Percentiles rank a stretch among this genome's conserved stretches.
Conservation (phyloP, 1,139 yeast species). For the Pneumocystis sp. region DNA sequence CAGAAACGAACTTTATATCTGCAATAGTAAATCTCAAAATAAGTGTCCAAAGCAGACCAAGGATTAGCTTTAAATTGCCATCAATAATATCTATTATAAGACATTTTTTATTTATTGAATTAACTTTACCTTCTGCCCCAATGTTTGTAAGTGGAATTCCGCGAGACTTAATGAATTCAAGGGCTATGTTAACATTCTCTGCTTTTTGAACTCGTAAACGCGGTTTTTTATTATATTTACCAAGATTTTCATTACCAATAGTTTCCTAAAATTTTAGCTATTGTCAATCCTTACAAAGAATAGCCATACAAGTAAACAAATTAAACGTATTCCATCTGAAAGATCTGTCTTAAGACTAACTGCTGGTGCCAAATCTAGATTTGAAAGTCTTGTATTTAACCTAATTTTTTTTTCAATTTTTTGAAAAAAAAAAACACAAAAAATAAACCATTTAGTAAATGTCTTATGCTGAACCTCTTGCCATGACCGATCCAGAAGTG, state of each 20-base stretch:
- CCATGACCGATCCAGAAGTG: slow-evolving; percentile 4
- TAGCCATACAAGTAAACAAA: slow-evolving; percentile 8
- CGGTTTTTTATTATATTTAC: slow-evolving; percentile 32
- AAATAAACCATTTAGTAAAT: slow-evolving; percentile 4
- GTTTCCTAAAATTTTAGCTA: slow-evolving; percentile 18
- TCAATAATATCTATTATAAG: slow-evolving; percentile 37
- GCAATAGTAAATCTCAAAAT: slow-evolving; percentile 37
- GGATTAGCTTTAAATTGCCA: slow-evolving; percentile 45
- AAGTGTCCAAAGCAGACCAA: slow-evolving; percentile 53
- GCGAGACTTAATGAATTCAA: slow-evolving; percentile 40
- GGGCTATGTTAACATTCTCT: slow-evolving; percentile 45
- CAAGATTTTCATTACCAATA: slow-evolving; percentile 28
- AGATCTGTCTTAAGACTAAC: slow-evolving; percentile 11
- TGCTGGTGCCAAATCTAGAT: slow-evolving; percentile 5
- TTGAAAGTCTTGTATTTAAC: slow-evolving; percentile 12
- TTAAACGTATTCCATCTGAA: slow-evolving; percentile 11
- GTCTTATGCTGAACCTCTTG: slow-evolving; percentile 13
- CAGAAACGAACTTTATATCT: slow-evolving; percentile 23
- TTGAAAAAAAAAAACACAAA: background rate
- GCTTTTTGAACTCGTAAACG: slow-evolving; percentile 42
- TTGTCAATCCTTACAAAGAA: background rate
- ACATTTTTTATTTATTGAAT: background rate
- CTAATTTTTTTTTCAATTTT: slow-evolving; percentile 3
- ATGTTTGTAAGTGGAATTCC: slow-evolving; percentile 42
- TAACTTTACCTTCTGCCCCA: slow-evolving; percentile 35